Conservation (phyloP, 805 yeast species). For the Wickerhamiella sergipiensis region DNA sequence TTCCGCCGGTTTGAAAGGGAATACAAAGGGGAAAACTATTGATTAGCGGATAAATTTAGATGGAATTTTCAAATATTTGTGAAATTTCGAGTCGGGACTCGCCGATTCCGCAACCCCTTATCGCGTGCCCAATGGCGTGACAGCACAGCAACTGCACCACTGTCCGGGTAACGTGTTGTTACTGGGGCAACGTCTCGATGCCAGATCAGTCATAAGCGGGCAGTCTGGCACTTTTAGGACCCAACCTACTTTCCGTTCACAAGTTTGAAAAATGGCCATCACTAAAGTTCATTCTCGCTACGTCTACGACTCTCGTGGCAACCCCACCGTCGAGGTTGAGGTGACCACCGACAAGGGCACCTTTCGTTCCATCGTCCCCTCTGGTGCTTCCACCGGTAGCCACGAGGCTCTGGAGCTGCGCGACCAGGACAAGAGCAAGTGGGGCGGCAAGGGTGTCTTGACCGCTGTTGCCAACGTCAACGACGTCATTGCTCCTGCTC, state of each 20-base stretch:
- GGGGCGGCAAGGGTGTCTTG: conserved; percentile 98
- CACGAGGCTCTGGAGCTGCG: conserved; percentile 98
- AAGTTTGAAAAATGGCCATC: conserved; percentile 48
- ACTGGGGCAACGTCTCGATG: neutral
- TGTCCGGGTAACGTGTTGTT: neutral
- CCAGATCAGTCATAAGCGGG: neutral
- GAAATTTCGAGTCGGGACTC: neutral
- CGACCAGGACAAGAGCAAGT: conserved; percentile 93
- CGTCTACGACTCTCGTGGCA: conserved; percentile 99
- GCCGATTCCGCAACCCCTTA: neutral
- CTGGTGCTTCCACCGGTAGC: conserved; percentile 99
- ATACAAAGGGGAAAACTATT: neutral
- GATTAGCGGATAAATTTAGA: neutral
- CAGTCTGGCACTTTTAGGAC: neutral
- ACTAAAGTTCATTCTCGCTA: conserved; percentile 83
- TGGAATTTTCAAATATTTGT: neutral
- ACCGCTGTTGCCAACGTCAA: conserved; percentile 96
- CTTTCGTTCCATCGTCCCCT: conserved; percentile 96
- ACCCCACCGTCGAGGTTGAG: conserved; percentile 99
- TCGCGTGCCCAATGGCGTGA: neutral
- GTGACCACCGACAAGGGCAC: conserved; percentile 81
- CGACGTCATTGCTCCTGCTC: conserved; percentile 87
- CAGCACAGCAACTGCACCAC: neutral
- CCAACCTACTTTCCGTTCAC: neutral
- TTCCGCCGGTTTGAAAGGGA: neutral